phyloP scores from a whole-genome alignment of 208 protist genomes.

The Herpetomonas muscarum region DNA sequence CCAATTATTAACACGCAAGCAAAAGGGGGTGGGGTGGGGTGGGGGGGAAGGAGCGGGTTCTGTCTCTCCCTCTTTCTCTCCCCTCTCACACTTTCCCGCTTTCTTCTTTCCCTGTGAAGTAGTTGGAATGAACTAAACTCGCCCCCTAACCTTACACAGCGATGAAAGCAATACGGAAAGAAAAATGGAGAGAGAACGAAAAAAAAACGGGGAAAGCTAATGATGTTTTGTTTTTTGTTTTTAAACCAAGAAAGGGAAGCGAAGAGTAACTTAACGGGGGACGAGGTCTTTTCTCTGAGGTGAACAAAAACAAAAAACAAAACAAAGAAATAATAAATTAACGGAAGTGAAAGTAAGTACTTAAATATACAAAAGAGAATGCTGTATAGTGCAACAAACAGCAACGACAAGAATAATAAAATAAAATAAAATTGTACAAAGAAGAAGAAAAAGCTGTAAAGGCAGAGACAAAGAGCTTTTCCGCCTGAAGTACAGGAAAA shows the following conservation, averaged over 20 bases:
- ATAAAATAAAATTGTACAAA: slow-evolving; percentile 5
- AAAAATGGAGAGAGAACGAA: background rate
- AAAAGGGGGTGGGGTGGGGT: no score
- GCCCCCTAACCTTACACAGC: background rate
- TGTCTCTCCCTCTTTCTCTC: no score
- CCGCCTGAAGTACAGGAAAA: slow-evolving; percentile 1
- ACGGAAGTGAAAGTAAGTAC: no score
- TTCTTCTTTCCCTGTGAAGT: no score
- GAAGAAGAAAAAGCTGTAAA: slow-evolving; percentile 5
- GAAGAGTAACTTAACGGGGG: background rate
- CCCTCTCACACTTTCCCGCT: no score
- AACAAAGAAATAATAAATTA: slow-evolving; percentile 16
- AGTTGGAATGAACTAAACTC: no score
- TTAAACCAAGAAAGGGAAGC: background rate
- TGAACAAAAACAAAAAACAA: slow-evolving; percentile 3
- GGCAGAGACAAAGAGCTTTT: background rate
- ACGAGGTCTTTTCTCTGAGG: background rate
- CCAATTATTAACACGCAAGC: background rate
- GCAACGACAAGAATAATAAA: no score
- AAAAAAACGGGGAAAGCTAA: background rate
- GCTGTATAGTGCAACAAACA: no score
- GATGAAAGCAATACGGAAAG: background rate
- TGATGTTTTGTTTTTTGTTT: no score
- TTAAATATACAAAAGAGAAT: no score
- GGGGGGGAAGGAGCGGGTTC: no score